A percentile compares a stretch with the other conserved stretches of the same genome.
Conservation (phyloP, 257 asterid species). For the Ilex aquifolium region DNA sequence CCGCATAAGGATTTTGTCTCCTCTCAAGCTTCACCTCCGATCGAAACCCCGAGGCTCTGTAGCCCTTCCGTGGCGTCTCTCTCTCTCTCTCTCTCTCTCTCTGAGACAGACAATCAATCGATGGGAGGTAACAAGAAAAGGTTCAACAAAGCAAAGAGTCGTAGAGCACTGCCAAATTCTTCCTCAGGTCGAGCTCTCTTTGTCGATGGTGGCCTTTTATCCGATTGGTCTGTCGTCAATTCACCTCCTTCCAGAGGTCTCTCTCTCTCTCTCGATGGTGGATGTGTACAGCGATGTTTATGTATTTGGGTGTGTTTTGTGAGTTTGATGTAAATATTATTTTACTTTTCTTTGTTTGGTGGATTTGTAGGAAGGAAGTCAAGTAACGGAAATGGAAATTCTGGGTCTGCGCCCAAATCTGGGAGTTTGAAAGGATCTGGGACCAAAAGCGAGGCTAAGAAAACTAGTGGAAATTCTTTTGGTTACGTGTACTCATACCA, state of each 20-base stretch:
- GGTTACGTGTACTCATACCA: conserved; percentile 59
- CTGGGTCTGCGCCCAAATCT: conserved; percentile 23
- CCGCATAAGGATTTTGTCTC: no score
- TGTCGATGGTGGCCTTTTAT: conserved; percentile 74
- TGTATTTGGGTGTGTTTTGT: background rate
- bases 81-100: no score
- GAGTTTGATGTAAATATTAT: background rate
- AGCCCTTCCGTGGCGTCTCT: no score
- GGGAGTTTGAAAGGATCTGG: conserved; percentile 28
- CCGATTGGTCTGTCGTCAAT: conserved; percentile 57
- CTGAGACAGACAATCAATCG: no score
- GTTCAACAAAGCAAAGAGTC: conserved; percentile 39
- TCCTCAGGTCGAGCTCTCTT: conserved; percentile 30
- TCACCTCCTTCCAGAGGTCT: conserved; percentile 77
- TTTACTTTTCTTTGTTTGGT: conserved; percentile 1
- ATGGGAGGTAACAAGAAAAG: conserved; percentile 41
- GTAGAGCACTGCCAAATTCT: conserved; percentile 23
- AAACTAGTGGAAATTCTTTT: conserved; percentile 35
- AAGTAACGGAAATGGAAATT: conserved; percentile 29
- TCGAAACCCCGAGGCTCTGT: no score
- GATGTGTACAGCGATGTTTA: background rate
- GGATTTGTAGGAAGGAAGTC: conserved; percentile 35
- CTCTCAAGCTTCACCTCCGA: no score
- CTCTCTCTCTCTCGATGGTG: background rate
- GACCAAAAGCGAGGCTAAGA: conserved; percentile 18